Conservation (phyloP, 352 stramenopile species). For the Aphanomyces invadans region DNA sequence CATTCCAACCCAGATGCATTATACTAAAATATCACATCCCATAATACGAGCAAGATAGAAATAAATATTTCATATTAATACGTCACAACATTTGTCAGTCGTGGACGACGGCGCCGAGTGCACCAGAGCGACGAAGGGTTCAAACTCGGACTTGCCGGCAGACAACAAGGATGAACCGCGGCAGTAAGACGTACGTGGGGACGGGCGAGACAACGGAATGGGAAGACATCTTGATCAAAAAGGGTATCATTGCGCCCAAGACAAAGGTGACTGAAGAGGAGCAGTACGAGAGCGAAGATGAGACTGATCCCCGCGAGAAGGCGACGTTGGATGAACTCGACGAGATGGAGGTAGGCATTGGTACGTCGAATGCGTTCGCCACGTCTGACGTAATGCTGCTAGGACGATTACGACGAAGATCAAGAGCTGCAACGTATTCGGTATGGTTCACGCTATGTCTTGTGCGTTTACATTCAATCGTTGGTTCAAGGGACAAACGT, state of each 20-base stretch:
- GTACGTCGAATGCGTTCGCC: background rate
- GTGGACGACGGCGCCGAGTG: no score
- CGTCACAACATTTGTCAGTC: no score
- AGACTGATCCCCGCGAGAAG: constrained; percentile 59
- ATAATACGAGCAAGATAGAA: no score
- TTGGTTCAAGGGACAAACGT: constrained; percentile 45
- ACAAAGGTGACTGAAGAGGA: constrained; percentile 78
- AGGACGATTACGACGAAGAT: constrained; percentile 85
- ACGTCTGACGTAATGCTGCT: background rate
- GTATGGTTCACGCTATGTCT: constrained; percentile 20
- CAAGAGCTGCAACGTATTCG: constrained; percentile 64
- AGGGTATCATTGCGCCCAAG: constrained; percentile 82
- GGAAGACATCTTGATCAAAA: constrained; percentile 86
- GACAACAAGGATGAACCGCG: constrained; percentile 30
- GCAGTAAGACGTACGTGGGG: constrained; percentile 76
- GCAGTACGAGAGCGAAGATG: constrained; percentile 34
- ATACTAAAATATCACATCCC: no score
- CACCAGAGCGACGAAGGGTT: background rate
- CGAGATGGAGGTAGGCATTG: constrained; percentile 52
- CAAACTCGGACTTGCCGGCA: background rate
- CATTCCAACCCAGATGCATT: background rate
- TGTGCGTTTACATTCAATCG: background rate
- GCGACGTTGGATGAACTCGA: constrained; percentile 80
- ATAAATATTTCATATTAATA: no score
- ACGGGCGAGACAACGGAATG: constrained; percentile 86